phyloP scores from a whole-genome alignment of 768 basidiomycete genomes.

The Lyophyllum atratum region DNA sequence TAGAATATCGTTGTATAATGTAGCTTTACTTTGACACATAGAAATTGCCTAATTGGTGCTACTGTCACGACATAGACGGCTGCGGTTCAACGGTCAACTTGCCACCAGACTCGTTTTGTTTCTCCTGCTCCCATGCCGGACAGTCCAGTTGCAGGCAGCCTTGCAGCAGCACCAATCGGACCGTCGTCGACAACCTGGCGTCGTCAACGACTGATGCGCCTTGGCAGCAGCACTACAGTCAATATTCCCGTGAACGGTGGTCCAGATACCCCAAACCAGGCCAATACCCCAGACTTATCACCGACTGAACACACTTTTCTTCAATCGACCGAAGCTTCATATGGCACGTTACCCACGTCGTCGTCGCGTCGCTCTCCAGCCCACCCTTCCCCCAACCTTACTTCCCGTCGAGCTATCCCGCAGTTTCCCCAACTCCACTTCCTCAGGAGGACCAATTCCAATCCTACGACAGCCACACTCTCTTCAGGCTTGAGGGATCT shows the following conservation, averaged over 20 bases:
- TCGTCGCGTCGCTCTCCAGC: slow-evolving; percentile 27
- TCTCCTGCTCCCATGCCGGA: slow-evolving; percentile 5
- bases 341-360: slow-evolving; percentile 55
- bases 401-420: slow-evolving; percentile 36
- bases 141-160: slow-evolving; percentile 2
- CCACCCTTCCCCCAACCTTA: slow-evolving; percentile 28
- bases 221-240: slow-evolving; percentile 41
- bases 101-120: too few species aligned
- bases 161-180: slow-evolving; percentile 32
- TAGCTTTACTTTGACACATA: neutral
- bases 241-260: slow-evolving; percentile 6
- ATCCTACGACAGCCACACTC: slow-evolving; percentile 36
- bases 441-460: slow-evolving; percentile 34
- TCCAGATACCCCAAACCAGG: slow-evolving; percentile 3
- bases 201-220: slow-evolving; percentile 58
- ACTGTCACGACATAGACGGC: neutral
- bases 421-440: slow-evolving; percentile 36
- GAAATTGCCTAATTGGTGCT: neutral
- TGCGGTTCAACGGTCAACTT: too few species aligned
- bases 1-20: neutral
- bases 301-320: slow-evolving; percentile 38
- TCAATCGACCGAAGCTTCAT: slow-evolving; percentile 37
- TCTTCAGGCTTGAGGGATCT: slow-evolving; percentile 41
- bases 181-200: slow-evolving; percentile 64
- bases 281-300: slow-evolving; percentile 13